phyloP scores from a whole-genome alignment of 257 asterid genomes.

The Cruciata laevipes region DNA sequence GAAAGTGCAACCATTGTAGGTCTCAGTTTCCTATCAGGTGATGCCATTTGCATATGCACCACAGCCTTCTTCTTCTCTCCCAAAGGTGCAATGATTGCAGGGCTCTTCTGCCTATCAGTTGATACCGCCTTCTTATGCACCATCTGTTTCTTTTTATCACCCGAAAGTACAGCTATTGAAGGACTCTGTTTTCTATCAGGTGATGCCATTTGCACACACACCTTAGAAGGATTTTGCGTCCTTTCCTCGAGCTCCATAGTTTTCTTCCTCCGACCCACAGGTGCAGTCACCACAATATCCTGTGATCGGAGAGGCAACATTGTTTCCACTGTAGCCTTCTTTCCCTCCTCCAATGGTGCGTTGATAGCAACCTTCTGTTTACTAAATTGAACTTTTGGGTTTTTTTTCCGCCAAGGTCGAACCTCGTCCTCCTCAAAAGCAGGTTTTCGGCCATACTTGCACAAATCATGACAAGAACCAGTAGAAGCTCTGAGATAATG shows the following conservation, averaged over 20 bases:
- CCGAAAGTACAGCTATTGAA: neutral
- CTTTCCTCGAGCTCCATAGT: conserved; percentile 12
- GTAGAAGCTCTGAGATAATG: conserved; percentile 77
- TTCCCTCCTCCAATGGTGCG: conserved; percentile 25
- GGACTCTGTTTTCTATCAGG: neutral
- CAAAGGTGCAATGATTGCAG: conserved; percentile 17
- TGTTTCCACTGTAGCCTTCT: neutral
- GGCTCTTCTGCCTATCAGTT: conserved; percentile 20
- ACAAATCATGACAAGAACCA: conserved; percentile 84
- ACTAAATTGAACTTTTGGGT: conserved; percentile 20
- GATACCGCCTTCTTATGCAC: neutral
- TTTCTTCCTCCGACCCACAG: conserved; percentile 35
- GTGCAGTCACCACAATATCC: conserved; percentile 23
- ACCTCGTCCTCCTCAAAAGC: conserved; percentile 37
- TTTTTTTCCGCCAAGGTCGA: conserved; percentile 38
- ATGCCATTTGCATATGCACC: neutral
- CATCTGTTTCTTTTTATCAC: neutral
- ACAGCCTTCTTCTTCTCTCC: conserved; percentile 5
- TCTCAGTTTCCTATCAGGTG: conserved; percentile 20
- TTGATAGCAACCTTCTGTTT: conserved; percentile 27
- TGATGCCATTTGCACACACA: neutral
- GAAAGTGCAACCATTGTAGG: conserved; percentile 23
- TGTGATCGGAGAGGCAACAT: conserved; percentile 16
- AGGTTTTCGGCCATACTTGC: conserved; percentile 62
- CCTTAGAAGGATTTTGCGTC: neutral